phyloP scores from a whole-genome alignment of 1,284 basidiomycete genomes.

The Irpex sp. region DNA sequence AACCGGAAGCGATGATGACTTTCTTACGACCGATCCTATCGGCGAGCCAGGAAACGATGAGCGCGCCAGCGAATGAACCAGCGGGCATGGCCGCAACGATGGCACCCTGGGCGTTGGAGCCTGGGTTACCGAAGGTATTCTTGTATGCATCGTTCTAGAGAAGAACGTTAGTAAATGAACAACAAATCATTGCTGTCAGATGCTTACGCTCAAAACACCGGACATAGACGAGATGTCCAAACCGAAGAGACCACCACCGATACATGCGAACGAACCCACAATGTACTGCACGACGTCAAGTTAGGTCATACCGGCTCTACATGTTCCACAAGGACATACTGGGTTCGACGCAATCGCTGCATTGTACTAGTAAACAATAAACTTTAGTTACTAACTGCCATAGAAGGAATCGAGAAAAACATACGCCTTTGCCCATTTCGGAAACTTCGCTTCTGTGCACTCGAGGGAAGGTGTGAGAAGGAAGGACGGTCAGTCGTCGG shows the following conservation, averaged over 20 bases:
- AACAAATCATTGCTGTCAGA: neutral
- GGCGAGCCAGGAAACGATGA: slow-evolving; percentile 57
- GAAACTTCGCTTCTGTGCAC: slow-evolving; percentile 2
- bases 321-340: slow-evolving; percentile 17
- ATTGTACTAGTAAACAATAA: slow-evolving; percentile 28
- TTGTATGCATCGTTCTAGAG: slow-evolving; percentile 55
- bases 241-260: slow-evolving; percentile 76
- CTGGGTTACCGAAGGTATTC: slow-evolving; percentile 44
- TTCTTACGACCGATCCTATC: slow-evolving; percentile 66
- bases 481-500: slow-evolving; percentile 1
- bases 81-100: slow-evolving; percentile 80
- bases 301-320: neutral
- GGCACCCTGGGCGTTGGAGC: slow-evolving; percentile 59
- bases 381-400: neutral
- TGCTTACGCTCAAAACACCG: slow-evolving; percentile 63
- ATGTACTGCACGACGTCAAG: slow-evolving; percentile 37
- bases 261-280: slow-evolving; percentile 77
- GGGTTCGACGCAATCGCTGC: slow-evolving; percentile 36
- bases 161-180: neutral
- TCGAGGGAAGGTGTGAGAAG: neutral
- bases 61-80: slow-evolving; percentile 62
- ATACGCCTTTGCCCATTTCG: slow-evolving; percentile 29
- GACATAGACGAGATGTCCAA: slow-evolving; percentile 83
- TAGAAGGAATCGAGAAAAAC: slow-evolving; percentile 2
- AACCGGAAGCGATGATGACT: slow-evolving; percentile 58